phyloP scores from a whole-genome alignment of 73 alveolate genomes.

The Paramecium bursaria region DNA sequence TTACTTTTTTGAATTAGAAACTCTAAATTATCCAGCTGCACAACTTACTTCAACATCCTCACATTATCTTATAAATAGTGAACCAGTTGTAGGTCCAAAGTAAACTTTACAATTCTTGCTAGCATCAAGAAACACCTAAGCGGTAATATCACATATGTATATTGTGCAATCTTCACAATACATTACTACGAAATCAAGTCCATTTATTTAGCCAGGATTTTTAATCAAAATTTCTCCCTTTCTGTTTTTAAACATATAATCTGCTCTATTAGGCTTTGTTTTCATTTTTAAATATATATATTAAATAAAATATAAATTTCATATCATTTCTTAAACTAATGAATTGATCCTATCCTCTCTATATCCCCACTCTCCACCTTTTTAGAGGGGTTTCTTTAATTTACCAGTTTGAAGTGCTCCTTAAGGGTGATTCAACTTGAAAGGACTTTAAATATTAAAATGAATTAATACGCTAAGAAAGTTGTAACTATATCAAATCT shows the following conservation, averaged over 20 bases:
- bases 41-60: conserved; percentile 75
- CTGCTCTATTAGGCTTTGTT: conserved; percentile 73
- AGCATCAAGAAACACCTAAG: conserved; percentile 78
- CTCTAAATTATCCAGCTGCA: conserved; percentile 81
- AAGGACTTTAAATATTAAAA: conserved; percentile 23
- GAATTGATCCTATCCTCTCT: conserved; percentile 93
- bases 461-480: conserved; percentile 58
- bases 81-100: conserved; percentile 83
- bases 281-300: conserved; percentile 60
- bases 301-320: conserved; percentile 3
- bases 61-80: conserved; percentile 84
- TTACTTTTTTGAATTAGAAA: conserved; percentile 79
- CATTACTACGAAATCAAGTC: conserved; percentile 77
- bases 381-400: conserved; percentile 50
- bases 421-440: conserved; percentile 56
- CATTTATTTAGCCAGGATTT: conserved; percentile 86
- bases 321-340: conserved; percentile 88
- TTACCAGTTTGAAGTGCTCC: conserved; percentile 51
- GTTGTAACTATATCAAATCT: conserved; percentile 59
- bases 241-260: conserved; percentile 73
- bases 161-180: conserved; percentile 81
- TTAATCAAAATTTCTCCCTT: conserved; percentile 77
- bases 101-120: conserved; percentile 78
- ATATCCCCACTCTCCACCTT: conserved; percentile 95
- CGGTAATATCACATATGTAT: conserved; percentile 78